Base-by-base conservation (phyloP, 1,139 yeast genomes). In the Hansenula sp. region DNA sequence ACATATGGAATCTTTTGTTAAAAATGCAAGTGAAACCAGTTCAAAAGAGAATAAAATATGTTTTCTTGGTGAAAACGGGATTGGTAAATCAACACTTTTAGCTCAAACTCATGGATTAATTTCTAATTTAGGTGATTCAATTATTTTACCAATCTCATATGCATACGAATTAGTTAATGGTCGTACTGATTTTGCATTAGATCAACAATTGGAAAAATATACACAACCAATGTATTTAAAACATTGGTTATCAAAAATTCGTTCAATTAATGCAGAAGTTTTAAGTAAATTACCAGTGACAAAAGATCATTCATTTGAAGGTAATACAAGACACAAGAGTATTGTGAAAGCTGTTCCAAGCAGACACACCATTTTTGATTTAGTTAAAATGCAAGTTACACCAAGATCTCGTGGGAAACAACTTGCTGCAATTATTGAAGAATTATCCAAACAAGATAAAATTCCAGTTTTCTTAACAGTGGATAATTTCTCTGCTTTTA, bases 181-280 rank as follows among this genome's bases (percentile, higher is more conserved):
- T 41, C 67, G 85, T 28, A 74, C 69, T 44, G 95, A 86, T 59
- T 85, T 79, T 56, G 66, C 75, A 41, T 73, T 63, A 50, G 83
- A 84, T 59, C 65, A 68, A 29, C 64, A 63, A 35, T 55, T 71
- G 26, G 64, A 67, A 22, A 57, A 68, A 39, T 87, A 79, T 59
- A 82, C 79, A 40, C 96, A 89, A 61, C 96, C 95, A 42, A 84
- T 84, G 94, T 76, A 72, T 53, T 69, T 85, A 43, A 79, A 79
- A 54, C 70, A 73, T 43, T 73, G 86, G 63, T 61, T 86, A 49
- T 66, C 68, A 49, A 79, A 77, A 60, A 66, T 82, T 41, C 66
- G 75, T 40, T 68, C 68, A 38, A 79, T 79, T 28, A 89, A 87
- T 62, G 69, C 66, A 46, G 68, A 61, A 2, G 55, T 69, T 6